Conservation (phyloP, 495 filamentous ascomycete genomes). For the Penicillium fimorum region DNA sequence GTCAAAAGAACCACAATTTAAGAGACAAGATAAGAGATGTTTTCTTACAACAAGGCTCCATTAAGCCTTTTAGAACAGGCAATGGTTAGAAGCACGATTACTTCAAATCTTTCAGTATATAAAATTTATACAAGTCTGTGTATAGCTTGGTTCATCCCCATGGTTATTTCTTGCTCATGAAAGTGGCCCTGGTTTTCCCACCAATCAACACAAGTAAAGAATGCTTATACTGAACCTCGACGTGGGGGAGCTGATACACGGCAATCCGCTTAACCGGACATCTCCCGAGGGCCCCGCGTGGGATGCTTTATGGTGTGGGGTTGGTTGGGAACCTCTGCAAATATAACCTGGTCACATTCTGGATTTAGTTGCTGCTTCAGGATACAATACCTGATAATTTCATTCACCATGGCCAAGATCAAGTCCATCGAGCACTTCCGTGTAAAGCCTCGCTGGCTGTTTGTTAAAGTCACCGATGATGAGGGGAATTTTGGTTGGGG, state of each 20-base stretch:
- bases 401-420: conserved; percentile 60
- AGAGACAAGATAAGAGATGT: no score
- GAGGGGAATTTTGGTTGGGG: conserved; percentile 71
- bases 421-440: conserved; percentile 74
- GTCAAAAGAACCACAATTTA: no score
- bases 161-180: no score
- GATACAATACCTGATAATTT: background rate
- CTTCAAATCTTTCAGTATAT: no score
- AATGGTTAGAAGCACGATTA: no score
- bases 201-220: background rate
- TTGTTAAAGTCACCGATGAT: conserved; percentile 74
- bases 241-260: conserved; percentile 12
- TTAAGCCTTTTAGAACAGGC: no score
- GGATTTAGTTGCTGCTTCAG: background rate
- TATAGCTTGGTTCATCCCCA: no score
- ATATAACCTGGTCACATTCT: background rate
- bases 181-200: background rate
- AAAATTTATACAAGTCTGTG: no score
- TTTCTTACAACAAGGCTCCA: no score
- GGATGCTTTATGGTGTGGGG: conserved; percentile 11
- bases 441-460: conserved; percentile 77
- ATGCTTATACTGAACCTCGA: background rate
- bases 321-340: background rate
- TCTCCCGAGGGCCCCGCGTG: conserved; percentile 23
- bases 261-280: conserved; percentile 16